phyloP scores from a whole-genome alignment of 257 asterid species.

The Linaria vulgaris region DNA sequence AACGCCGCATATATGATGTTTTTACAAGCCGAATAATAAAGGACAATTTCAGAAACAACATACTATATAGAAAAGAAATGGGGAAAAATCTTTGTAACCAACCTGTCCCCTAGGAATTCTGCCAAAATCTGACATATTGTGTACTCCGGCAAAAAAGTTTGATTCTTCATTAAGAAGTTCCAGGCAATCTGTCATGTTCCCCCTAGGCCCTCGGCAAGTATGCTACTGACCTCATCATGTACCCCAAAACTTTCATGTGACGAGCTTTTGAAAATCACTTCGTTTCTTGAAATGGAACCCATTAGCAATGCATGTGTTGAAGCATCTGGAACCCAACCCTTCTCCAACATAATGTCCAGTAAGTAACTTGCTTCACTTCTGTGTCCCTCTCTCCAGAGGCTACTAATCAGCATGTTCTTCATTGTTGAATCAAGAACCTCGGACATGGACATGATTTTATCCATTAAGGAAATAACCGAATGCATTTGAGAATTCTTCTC shows the following conservation, averaged over 20 bases:
- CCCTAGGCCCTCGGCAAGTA: constrained; percentile 43
- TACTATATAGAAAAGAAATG: not conserved
- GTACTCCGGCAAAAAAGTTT: constrained; percentile 9
- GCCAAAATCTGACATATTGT: not conserved
- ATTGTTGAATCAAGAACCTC: constrained; percentile 45
- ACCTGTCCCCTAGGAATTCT: constrained; percentile 22
- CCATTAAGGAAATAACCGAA: constrained; percentile 44
- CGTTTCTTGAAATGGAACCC: constrained; percentile 42
- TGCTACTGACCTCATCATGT: constrained; percentile 56
- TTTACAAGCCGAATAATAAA: not conserved
- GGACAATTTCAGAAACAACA: not conserved
- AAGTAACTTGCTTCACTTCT: constrained; percentile 47
- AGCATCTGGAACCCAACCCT: constrained; percentile 77
- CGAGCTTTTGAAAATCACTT: constrained; percentile 15
- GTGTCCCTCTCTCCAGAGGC: constrained; percentile 75
- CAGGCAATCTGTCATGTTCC: constrained; percentile 11
- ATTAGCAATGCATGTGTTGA: constrained; percentile 60
- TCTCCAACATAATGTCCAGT: constrained; percentile 69
- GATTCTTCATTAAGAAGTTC: constrained; percentile 4
- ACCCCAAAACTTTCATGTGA: constrained; percentile 14
- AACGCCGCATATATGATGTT: not conserved
- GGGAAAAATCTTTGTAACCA: not conserved
- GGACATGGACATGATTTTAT: constrained; percentile 30
- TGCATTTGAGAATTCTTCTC: constrained; percentile 45
- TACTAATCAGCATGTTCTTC: constrained; percentile 51